Percentiles rank a stretch among this genome's conserved stretches.
Conservation (phyloP, 306 rosid species). For the Cercis canadensis region DNA sequence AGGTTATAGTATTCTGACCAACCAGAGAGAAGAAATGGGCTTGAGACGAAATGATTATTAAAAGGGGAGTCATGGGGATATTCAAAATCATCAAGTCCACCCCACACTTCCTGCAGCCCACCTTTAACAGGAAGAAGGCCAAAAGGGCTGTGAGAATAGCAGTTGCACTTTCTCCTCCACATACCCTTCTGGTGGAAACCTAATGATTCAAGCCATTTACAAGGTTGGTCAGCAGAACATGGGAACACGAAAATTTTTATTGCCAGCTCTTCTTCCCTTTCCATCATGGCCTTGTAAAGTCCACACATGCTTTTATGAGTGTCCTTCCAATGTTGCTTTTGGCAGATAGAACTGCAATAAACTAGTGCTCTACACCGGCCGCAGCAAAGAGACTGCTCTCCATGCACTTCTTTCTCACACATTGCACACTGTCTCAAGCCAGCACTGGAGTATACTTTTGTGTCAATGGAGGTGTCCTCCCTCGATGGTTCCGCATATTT, state of each 20-base stretch:
- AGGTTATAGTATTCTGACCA: constrained; percentile 72
- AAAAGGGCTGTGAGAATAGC: constrained; percentile 63
- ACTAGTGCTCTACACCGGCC: constrained; percentile 57
- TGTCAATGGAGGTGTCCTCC: constrained; percentile 42
- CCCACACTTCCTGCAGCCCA: constrained; percentile 63
- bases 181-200: constrained; percentile 65
- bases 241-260: constrained; percentile 62
- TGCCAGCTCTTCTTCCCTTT: constrained; percentile 73
- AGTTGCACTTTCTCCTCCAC: constrained; percentile 72
- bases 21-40: constrained; percentile 61
- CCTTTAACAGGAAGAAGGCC: constrained; percentile 72
- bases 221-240: constrained; percentile 64
- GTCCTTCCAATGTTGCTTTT: constrained; percentile 66
- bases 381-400: constrained; percentile 49
- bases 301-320: constrained; percentile 59
- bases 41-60: constrained; percentile 46
- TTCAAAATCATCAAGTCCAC: constrained; percentile 58
- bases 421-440: constrained; percentile 45
- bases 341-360: constrained; percentile 63
- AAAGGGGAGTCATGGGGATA: constrained; percentile 63
- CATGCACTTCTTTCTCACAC: constrained; percentile 45
- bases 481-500: constrained; percentile 44
- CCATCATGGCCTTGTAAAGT: constrained; percentile 70
- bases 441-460: constrained; percentile 35
- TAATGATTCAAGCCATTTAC: constrained; percentile 70